Evolutionary conservation across 306 rosid species (phyloP).

Genomic region (Abrus precatorius): DNA sequence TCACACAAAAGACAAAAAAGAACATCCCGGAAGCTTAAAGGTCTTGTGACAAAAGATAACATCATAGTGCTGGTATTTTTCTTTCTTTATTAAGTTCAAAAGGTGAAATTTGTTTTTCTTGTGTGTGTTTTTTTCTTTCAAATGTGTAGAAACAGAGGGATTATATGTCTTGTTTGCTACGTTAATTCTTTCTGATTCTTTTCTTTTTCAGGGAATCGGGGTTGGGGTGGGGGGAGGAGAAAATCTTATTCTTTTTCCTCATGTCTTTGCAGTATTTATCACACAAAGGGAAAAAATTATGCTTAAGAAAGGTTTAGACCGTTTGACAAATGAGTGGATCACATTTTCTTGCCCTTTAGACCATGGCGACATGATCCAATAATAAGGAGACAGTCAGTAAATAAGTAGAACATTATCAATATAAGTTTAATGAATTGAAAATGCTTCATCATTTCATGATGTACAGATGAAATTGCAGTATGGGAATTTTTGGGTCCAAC

Average conservation of each 20-base stretch:
- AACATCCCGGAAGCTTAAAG: not conserved
- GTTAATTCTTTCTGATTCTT: not conserved
- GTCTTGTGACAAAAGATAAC: not conserved
- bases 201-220: not conserved
- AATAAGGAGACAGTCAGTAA: not conserved
- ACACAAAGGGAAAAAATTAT: not conserved
- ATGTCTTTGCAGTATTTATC: not conserved
- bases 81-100: slow-evolving; percentile 12
- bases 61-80: slow-evolving; percentile 15
- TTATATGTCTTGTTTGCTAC: not conserved
- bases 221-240: not conserved
- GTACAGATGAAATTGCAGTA: slow-evolving; percentile 1
- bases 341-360: slow-evolving; percentile 7
- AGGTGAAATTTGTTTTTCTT: not conserved
- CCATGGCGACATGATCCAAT: not conserved
- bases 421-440: slow-evolving; percentile 26
- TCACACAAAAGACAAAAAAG: not conserved
- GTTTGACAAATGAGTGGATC: not conserved
- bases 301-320: not conserved
- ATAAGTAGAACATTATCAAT: not conserved
- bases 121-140: not conserved
- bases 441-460: slow-evolving; percentile 4
- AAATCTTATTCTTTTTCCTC: not conserved
- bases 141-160: not conserved
- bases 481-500: not conserved